Evolutionary conservation across 305 asterid genomes (phyloP).

Genomic region (Solanum hybrid): DNA sequence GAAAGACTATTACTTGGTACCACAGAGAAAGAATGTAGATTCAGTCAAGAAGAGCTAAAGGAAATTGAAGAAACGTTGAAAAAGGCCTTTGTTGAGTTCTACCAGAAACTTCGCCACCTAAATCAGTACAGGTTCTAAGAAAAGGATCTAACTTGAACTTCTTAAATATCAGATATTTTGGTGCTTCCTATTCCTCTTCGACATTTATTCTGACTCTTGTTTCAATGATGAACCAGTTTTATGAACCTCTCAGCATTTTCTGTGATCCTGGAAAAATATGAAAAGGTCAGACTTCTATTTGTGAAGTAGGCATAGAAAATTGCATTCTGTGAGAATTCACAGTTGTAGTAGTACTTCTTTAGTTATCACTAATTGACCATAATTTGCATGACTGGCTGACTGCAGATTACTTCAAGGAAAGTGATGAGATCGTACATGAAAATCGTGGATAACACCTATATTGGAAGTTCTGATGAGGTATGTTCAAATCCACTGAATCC

Average conservation of each 20-base stretch:
- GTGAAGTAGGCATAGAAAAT: neutral
- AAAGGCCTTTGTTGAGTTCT: slow-evolving; percentile 45
- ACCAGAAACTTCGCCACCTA: slow-evolving; percentile 57
- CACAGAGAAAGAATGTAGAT: slow-evolving; percentile 34
- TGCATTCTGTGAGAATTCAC: neutral
- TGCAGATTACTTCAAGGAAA: slow-evolving; percentile 55
- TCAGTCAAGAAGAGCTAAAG: slow-evolving; percentile 45
- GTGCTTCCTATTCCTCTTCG: too few species aligned
- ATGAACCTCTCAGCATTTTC: slow-evolving; percentile 62
- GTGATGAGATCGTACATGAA: slow-evolving; percentile 59
- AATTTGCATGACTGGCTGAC: neutral
- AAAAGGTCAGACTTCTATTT: slow-evolving; percentile 38
- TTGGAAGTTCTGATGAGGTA: slow-evolving; percentile 78
- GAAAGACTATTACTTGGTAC: slow-evolving; percentile 41
- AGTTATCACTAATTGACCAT: neutral
- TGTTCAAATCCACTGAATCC: neutral
- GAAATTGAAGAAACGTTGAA: slow-evolving; percentile 48
- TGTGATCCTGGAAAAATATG: slow-evolving; percentile 74
- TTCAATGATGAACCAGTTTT: slow-evolving; percentile 38
- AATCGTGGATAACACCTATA: slow-evolving; percentile 47
- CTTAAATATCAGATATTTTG: too few species aligned
- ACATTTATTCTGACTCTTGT: neutral
- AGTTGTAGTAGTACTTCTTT: neutral
- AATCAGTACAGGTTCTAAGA: slow-evolving; percentile 51
- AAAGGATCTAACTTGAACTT: too few species aligned